phyloP scores from a whole-genome alignment of 345 rosid species.

The Clarkia xantiana region DNA sequence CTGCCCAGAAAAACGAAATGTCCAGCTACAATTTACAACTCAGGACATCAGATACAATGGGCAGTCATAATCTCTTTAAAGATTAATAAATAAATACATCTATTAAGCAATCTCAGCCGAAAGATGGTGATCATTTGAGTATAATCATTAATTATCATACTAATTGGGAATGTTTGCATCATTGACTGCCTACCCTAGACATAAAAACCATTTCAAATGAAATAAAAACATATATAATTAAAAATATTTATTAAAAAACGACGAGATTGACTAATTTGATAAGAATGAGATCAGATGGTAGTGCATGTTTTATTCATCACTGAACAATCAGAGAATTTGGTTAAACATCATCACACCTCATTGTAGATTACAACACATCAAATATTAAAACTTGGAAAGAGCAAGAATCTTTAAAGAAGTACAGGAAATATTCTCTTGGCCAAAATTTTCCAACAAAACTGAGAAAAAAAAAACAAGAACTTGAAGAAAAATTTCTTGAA shows the following conservation, averaged over 20 bases:
- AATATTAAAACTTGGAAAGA: not conserved
- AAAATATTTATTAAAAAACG: no score
- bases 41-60: constrained; percentile 82
- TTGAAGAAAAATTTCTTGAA: no score
- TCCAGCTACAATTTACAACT: constrained; percentile 32
- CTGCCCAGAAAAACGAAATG: constrained; percentile 63
- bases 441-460: no score
- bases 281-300: constrained; percentile 71
- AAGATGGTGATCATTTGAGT: constrained; percentile 45
- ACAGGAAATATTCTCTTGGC: no score
- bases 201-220: not conserved
- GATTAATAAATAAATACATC: not conserved
- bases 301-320: constrained; percentile 78
- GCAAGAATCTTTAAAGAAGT: not conserved
- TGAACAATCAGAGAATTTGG: constrained; percentile 38
- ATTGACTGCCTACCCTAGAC: constrained; percentile 38
- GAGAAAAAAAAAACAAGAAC: no score
- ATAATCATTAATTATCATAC: constrained; percentile 43
- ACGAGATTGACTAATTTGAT: no score
- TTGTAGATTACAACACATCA: constrained; percentile 6
- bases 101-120: constrained; percentile 84
- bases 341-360: constrained; percentile 47
- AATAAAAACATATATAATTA: no score
- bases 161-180: constrained; percentile 34
- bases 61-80: constrained; percentile 15